Percentiles rank a stretch among this genome's conserved stretches.
Conservation (phyloP, 2,329 filamentous ascomycete species). For the Rhexocercosporidium sp. region DNA sequence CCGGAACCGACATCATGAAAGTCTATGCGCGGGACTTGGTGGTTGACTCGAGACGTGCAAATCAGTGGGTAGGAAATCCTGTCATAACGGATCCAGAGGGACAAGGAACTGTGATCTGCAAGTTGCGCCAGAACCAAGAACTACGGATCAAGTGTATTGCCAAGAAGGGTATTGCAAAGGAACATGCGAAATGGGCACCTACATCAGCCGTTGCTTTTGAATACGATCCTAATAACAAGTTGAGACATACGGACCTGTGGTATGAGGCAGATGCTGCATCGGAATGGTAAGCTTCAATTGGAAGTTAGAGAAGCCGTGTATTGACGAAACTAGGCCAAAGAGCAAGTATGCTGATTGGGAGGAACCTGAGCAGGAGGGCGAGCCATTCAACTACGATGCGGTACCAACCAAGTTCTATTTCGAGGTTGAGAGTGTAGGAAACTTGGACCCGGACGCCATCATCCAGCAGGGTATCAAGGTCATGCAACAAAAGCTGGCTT, state of each 20-base stretch:
- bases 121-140: constrained; percentile 88
- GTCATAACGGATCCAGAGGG: constrained; percentile 84
- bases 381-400: constrained; percentile 90
- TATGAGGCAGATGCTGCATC: constrained; percentile 82
- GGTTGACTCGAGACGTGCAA: constrained; percentile 70
- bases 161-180: constrained; percentile 98
- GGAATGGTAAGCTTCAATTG: constrained; percentile 73
- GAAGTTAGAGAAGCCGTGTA: background rate
- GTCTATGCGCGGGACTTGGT: constrained; percentile 91
- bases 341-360: constrained; percentile 82
- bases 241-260: constrained; percentile 92
- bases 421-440: constrained; percentile 88
- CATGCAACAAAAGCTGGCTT: constrained; percentile 87
- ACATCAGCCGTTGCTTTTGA: constrained; percentile 93
- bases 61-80: constrained; percentile 77
- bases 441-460: constrained; percentile 87
- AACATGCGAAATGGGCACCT: constrained; percentile 97
- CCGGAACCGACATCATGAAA: constrained; percentile 85
- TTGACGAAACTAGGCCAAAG: constrained; percentile 66
- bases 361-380: constrained; percentile 78
- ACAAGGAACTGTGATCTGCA: constrained; percentile 84
- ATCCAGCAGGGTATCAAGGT: constrained; percentile 87
- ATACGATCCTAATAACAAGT: constrained; percentile 97
- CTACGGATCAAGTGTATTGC: constrained; percentile 89
- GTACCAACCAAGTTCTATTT: constrained; percentile 87